Conservation (phyloP, 2,329 filamentous ascomycete species). For the Colletotrichum horii region DNA sequence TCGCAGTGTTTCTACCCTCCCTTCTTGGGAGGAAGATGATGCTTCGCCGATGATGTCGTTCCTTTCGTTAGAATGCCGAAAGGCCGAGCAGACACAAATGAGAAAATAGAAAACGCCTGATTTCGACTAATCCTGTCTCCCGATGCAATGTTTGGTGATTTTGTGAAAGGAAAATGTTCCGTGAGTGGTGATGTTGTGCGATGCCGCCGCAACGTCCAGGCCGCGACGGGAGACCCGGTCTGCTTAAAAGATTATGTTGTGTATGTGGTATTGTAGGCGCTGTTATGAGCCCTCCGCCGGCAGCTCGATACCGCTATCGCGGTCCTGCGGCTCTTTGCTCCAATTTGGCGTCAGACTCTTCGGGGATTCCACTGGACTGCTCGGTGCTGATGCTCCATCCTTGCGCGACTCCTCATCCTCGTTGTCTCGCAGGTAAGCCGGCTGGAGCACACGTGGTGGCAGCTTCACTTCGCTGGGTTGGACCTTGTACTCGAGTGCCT, state of each 20-base stretch:
- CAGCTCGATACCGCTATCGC: slow-evolving; percentile 59
- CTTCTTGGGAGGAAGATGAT: neutral
- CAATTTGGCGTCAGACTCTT: slow-evolving; percentile 15
- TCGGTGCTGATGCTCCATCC: slow-evolving; percentile 21
- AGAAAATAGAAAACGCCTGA: slow-evolving; percentile 16
- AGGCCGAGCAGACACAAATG: neutral
- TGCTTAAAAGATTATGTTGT: slow-evolving; percentile 1
- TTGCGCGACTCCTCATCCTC: slow-evolving; percentile 31
- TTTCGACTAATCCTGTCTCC: slow-evolving; percentile 18
- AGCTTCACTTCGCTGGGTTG: slow-evolving; percentile 79
- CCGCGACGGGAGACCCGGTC: slow-evolving; percentile 16
- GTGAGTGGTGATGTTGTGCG: slow-evolving; percentile 24
- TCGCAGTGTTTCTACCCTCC: neutral
- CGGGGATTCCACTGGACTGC: slow-evolving; percentile 1
- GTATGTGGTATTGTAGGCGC: neutral
- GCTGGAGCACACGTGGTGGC: slow-evolving; percentile 77
- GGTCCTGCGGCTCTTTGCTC: slow-evolving; percentile 36
- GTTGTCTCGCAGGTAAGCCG: slow-evolving; percentile 65
- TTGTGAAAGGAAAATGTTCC: neutral
- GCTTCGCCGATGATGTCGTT: slow-evolving; percentile 11
- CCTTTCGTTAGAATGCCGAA: neutral
- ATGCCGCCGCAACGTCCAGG: slow-evolving; percentile 19
- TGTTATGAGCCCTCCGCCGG: slow-evolving; percentile 41
- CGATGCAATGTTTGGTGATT: neutral
- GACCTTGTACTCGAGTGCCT: slow-evolving; percentile 84